Evolutionary conservation across 805 yeast genomes (phyloP).

Genomic region (Kuraishia ogatae): DNA sequence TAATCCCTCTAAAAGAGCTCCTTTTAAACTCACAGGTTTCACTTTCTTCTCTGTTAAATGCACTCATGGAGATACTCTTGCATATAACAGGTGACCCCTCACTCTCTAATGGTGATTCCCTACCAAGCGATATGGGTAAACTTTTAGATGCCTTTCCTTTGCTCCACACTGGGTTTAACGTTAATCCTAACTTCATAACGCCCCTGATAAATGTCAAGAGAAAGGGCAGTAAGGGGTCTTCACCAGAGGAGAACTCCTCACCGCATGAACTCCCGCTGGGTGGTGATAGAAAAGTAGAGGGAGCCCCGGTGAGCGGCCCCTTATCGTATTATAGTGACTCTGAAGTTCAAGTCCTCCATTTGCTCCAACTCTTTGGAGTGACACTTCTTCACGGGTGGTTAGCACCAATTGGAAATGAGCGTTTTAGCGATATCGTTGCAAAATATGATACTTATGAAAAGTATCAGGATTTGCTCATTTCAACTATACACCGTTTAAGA

Average conservation of each 20-base stretch:
- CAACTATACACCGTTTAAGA: constrained; percentile 7
- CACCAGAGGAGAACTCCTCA: too few species aligned
- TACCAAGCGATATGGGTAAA: constrained; percentile 26
- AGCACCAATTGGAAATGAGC: constrained; percentile 21
- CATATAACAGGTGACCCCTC: constrained; percentile 14
- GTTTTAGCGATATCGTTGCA: constrained; percentile 1
- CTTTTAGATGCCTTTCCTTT: constrained; percentile 52
- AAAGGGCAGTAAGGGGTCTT: too few species aligned
- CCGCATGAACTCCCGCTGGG: too few species aligned
- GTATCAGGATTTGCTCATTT: constrained; percentile 20
- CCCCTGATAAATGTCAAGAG: constrained; percentile 7
- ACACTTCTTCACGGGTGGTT: constrained; percentile 81
- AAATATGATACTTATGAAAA: constrained; percentile 16
- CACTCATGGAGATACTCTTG: constrained; percentile 38
- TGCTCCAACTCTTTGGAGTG: constrained; percentile 16
- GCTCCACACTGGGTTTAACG: constrained; percentile 60
- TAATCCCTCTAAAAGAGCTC: constrained; percentile 13
- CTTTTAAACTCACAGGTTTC: constrained; percentile 13
- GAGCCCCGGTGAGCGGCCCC: not conserved
- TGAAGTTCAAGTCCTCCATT: constrained; percentile 7
- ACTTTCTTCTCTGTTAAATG: constrained; percentile 34
- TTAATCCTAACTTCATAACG: constrained; percentile 60
- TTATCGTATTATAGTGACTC: not conserved
- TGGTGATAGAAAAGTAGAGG: too few species aligned
- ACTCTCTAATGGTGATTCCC: constrained; percentile 13